These are phyloP conservation scores for Amanita fuliginea DNA, from an alignment of 768 basidiomycete genomes.

Conservation along the genomic window DNA sequence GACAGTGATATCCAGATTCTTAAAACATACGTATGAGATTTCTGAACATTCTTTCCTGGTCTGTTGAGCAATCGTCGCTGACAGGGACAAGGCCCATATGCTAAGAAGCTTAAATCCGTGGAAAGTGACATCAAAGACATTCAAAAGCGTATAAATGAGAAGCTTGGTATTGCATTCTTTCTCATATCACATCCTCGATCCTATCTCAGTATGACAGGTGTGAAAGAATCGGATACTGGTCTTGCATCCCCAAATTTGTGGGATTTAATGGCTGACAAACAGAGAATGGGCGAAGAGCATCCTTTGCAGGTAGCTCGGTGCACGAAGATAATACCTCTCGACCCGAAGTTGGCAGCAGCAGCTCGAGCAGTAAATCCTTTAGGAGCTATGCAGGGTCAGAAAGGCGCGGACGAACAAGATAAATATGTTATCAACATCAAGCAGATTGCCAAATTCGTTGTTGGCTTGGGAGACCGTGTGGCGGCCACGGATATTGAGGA, in stretches of 20 bases:
- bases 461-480: constrained; percentile 92
- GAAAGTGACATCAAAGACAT: constrained; percentile 92
- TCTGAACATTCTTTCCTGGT: not conserved
- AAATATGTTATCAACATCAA: constrained; percentile 99
- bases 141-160: constrained; percentile 96
- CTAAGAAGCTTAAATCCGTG: constrained; percentile 73
- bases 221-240: constrained; percentile 98
- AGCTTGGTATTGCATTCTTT: constrained; percentile 50
- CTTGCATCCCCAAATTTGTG: constrained; percentile 94
- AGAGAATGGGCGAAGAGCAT: constrained; percentile 86
- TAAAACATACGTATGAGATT: constrained; percentile 79
- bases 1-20: constrained; percentile 98
- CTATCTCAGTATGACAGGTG: constrained; percentile 35
- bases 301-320: constrained; percentile 95
- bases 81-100: constrained; percentile 98
- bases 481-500: constrained; percentile 98
- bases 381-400: constrained; percentile 76
- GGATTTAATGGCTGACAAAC: constrained; percentile 91
- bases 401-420: constrained; percentile 97
- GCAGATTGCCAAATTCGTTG: constrained; percentile 99
- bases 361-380: constrained; percentile 70
- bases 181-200: not conserved
- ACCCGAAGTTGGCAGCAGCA: constrained; percentile 63
- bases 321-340: constrained; percentile 92
- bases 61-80: constrained; percentile 1